These are phyloP conservation scores for Acanthamoeba lenticulata DNA, from an alignment of 208 protist genomes.

Conservation along the genomic window DNA sequence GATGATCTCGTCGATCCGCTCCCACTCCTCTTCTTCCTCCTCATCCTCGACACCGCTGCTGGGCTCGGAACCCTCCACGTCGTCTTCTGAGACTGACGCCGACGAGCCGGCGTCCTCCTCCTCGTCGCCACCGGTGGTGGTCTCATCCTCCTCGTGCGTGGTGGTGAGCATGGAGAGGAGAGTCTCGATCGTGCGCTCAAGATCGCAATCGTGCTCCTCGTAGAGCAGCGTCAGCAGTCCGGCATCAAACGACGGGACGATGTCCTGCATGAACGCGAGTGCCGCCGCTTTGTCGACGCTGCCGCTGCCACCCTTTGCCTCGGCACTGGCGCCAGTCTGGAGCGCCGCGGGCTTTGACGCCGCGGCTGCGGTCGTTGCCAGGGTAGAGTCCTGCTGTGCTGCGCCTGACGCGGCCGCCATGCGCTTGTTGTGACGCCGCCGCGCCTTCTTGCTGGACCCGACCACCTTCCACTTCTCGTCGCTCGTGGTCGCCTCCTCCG, in stretches of 20 bases:
- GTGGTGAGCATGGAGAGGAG: not conserved
- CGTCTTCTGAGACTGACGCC: not conserved
- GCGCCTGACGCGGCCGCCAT: not conserved
- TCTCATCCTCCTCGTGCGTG: not conserved
- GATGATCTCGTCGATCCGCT: constrained; percentile 24
- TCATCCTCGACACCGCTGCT: not conserved
- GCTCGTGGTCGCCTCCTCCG: not conserved
- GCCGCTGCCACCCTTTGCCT: not conserved
- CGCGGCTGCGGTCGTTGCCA: too few relatives aligned
- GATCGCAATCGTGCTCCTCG: constrained; percentile 38
- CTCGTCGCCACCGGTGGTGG: not conserved
- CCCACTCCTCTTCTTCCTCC: not conserved
- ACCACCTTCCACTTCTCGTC: not conserved
- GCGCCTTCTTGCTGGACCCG: not conserved
- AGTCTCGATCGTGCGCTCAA: constrained; percentile 34
- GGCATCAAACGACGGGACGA: not conserved
- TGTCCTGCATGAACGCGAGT: not conserved
- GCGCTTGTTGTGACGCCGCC: not conserved
- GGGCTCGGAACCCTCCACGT: not conserved
- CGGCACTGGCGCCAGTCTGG: not conserved
- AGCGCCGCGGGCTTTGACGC: too few relatives aligned
- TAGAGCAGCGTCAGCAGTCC: not conserved
- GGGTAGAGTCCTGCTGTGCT: not conserved
- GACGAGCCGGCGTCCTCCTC: not conserved
- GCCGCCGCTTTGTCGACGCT: not conserved